phyloP scores from a whole-genome alignment of 306 rosid species.

The Ormosia semicastrata region DNA sequence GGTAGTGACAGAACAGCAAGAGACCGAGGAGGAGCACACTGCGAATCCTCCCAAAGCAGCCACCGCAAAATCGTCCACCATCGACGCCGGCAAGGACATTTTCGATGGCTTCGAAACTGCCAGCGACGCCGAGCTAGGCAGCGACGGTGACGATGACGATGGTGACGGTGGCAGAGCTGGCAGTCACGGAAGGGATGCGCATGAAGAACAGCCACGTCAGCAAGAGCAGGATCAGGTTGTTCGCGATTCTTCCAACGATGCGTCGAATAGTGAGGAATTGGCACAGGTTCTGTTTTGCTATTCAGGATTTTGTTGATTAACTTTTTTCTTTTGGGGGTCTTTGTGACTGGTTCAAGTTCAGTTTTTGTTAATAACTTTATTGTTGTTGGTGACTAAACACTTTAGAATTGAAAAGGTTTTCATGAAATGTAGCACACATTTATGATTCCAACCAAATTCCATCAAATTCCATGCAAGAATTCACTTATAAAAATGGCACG shows the following conservation, averaged over 20 bases:
- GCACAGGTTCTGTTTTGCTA: slow-evolving; percentile 13
- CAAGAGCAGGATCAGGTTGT: slow-evolving; percentile 2
- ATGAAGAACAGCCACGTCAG: neutral
- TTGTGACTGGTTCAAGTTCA: no score
- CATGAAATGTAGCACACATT: neutral
- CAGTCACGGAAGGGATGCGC: no score
- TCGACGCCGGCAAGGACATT: neutral
- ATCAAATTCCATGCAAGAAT: neutral
- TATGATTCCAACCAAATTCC: neutral
- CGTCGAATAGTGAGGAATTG: slow-evolving; percentile 25
- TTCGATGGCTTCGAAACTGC: slow-evolving; percentile 43
- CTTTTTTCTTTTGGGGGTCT: no score
- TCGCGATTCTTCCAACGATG: slow-evolving; percentile 23
- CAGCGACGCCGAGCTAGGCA: slow-evolving; percentile 38
- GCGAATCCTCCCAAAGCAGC: neutral
- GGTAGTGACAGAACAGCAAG: neutral
- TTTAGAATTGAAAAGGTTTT: neutral
- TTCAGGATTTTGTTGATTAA: neutral
- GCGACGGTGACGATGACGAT: neutral
- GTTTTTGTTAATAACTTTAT: no score
- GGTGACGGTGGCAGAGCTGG: neutral
- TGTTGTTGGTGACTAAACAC: no score
- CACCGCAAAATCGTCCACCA: neutral
- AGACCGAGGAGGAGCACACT: neutral
- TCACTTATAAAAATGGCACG: neutral